Percentiles rank a stretch among this genome's conserved stretches.
These are phyloP conservation scores for Aspergillus brasiliensis DNA, from an alignment of 2,329 filamentous ascomycete genomes.

Conservation along the genomic window DNA sequence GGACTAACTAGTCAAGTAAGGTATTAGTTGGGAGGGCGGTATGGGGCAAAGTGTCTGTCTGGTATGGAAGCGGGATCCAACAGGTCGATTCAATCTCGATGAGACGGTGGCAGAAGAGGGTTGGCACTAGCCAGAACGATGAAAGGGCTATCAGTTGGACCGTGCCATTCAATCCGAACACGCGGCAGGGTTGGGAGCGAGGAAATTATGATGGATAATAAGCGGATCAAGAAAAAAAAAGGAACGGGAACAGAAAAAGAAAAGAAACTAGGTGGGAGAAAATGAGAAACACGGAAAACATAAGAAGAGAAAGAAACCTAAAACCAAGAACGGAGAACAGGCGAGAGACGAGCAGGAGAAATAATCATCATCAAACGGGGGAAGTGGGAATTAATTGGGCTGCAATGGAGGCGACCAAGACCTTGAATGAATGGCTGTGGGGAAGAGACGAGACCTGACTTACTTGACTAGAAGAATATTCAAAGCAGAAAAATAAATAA, in stretches of 20 bases:
- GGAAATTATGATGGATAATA: background rate
- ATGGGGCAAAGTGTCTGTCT: background rate
- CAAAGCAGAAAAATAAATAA: background rate
- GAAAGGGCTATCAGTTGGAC: background rate
- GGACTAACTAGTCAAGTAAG: background rate
- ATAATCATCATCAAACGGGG: constrained; percentile 8
- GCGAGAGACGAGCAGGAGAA: background rate
- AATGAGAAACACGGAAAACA: constrained; percentile 4
- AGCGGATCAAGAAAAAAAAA: background rate
- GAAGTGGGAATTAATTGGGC: constrained; percentile 20
- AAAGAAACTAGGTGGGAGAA: too few relatives aligned
- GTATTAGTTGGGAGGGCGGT: background rate
- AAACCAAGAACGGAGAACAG: background rate
- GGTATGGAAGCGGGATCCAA: background rate
- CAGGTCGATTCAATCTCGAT: constrained; percentile 14
- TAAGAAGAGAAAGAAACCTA: constrained; percentile 1
- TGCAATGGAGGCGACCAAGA: constrained; percentile 17
- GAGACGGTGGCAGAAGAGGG: constrained; percentile 14
- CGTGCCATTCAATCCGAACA: constrained; percentile 5
- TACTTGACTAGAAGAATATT: background rate
- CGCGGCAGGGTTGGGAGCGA: background rate
- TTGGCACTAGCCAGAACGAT: constrained; percentile 2
- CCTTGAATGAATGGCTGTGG: constrained; percentile 11
- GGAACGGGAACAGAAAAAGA: background rate
- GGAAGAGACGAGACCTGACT: constrained; percentile 2